phyloP scores from a whole-genome alignment of 2,329 filamentous ascomycete genomes.

The Alternaria postmessia region DNA sequence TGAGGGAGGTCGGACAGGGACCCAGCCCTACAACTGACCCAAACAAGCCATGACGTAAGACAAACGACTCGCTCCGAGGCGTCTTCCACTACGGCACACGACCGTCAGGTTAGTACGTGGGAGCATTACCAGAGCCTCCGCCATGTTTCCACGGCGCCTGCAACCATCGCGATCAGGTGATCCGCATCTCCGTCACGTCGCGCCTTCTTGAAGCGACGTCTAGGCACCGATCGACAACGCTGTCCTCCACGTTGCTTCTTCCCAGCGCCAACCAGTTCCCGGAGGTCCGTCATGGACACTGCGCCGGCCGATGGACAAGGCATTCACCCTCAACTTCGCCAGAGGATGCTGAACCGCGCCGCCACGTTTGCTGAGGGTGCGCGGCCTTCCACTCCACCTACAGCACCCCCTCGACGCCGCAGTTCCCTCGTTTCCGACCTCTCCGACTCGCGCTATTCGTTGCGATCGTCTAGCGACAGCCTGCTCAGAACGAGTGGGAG shows the following conservation, averaged over 20 bases:
- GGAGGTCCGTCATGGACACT: slow-evolving; percentile 35
- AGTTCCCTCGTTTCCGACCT: slow-evolving; percentile 82
- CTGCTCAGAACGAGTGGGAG: slow-evolving; percentile 63
- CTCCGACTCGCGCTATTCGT: slow-evolving; percentile 71
- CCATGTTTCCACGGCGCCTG: slow-evolving; percentile 19
- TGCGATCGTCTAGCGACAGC: slow-evolving; percentile 73
- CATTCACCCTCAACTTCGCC: slow-evolving; percentile 42
- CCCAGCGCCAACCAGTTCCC: slow-evolving; percentile 9
- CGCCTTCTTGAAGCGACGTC: slow-evolving; percentile 3
- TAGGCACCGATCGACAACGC: slow-evolving; percentile 4
- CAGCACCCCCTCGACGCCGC: slow-evolving; percentile 61
- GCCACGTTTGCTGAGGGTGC: slow-evolving; percentile 46
- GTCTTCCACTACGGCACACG: slow-evolving; percentile 15
- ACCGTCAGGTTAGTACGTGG: slow-evolving; percentile 12
- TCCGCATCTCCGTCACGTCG: slow-evolving; percentile 3
- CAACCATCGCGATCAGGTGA: slow-evolving; percentile 8
- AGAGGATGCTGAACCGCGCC: slow-evolving; percentile 48
- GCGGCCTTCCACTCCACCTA: slow-evolving; percentile 24
- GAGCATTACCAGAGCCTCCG: slow-evolving; percentile 19
- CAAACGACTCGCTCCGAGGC: slow-evolving; percentile 10
- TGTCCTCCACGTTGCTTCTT: slow-evolving; percentile 6
- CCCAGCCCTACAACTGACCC: slow-evolving; percentile 21
- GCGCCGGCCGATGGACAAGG: slow-evolving; percentile 30
- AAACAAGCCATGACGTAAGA: slow-evolving; percentile 27
- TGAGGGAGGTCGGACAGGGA: slow-evolving; percentile 3